phyloP scores from a whole-genome alignment of 208 protist species.

The Borovskyia barvae region DNA sequence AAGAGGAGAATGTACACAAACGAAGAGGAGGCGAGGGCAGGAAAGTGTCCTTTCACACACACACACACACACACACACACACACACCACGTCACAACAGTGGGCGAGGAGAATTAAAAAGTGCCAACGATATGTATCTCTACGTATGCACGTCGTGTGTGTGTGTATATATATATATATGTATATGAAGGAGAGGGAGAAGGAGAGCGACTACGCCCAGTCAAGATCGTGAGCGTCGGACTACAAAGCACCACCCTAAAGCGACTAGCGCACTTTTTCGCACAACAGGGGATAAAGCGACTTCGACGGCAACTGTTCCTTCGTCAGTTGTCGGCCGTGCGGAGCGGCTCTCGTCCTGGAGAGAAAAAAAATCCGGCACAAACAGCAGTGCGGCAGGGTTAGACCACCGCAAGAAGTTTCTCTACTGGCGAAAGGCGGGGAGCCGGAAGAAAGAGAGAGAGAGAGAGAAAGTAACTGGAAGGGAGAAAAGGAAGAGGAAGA shows the following conservation, averaged over 20 bases:
- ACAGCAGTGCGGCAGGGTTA: too few relatives aligned
- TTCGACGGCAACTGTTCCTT: too few relatives aligned
- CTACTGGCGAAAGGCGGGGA: too few relatives aligned
- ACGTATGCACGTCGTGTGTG: not conserved
- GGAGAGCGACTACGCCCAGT: too few relatives aligned
- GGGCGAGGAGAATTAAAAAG: not conserved
- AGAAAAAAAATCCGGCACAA: too few relatives aligned
- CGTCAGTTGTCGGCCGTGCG: too few relatives aligned
- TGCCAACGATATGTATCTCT: not conserved
- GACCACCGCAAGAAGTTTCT: too few relatives aligned
- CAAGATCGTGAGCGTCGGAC: too few relatives aligned
- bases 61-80: not conserved
- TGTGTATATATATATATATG: not conserved
- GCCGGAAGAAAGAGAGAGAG: too few relatives aligned
- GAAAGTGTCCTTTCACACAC: not conserved
- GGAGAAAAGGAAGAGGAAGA: constrained; percentile 1
- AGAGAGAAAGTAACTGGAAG: not conserved
- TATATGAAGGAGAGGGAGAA: not conserved
- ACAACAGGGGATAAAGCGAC: not conserved
- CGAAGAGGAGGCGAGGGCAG: not conserved
- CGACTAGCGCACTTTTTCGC: too few relatives aligned
- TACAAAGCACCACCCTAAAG: too few relatives aligned
- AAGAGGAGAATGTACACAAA: not conserved
- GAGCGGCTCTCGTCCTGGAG: too few relatives aligned
- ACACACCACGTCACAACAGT: not conserved